These are phyloP conservation scores for Diaporthe citri DNA, from an alignment of 2,329 filamentous ascomycete genomes.

Conservation along the genomic window DNA sequence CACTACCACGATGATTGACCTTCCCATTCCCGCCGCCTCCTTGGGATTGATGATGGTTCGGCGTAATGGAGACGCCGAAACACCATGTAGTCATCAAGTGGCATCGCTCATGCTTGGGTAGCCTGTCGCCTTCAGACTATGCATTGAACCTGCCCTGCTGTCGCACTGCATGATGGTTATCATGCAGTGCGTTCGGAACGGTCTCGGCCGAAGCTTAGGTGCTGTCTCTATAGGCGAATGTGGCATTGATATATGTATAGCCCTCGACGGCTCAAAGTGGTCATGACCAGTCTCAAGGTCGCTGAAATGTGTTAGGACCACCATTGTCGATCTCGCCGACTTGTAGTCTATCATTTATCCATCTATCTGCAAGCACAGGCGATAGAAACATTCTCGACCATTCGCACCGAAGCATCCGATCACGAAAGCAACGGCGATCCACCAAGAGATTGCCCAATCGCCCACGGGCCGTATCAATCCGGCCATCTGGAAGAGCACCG, in stretches of 20 bases:
- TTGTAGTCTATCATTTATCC: background rate
- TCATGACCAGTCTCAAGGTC: background rate
- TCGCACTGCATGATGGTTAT: slow-evolving; percentile 14
- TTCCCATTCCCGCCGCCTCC: background rate
- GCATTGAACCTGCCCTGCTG: background rate
- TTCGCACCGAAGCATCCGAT: background rate
- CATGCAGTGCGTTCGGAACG: slow-evolving; percentile 5
- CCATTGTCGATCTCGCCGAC: background rate
- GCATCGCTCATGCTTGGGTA: background rate
- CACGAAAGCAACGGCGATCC: background rate
- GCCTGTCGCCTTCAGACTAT: background rate
- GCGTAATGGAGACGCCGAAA: slow-evolving; percentile 10
- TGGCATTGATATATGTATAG: background rate
- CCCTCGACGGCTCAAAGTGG: background rate
- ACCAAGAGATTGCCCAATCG: slow-evolving; percentile 5
- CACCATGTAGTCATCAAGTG: slow-evolving; percentile 13
- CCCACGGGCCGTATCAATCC: slow-evolving; percentile 6
- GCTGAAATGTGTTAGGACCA: background rate
- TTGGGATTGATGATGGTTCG: background rate
- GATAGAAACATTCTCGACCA: background rate
- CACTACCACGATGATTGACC: background rate
- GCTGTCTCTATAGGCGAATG: background rate
- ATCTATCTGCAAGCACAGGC: background rate
- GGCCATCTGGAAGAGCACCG: slow-evolving; percentile 7
- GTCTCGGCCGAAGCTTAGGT: slow-evolving; percentile 17